Conservation (phyloP, 1,284 basidiomycete genomes). For the Sporisorium sorghi region DNA sequence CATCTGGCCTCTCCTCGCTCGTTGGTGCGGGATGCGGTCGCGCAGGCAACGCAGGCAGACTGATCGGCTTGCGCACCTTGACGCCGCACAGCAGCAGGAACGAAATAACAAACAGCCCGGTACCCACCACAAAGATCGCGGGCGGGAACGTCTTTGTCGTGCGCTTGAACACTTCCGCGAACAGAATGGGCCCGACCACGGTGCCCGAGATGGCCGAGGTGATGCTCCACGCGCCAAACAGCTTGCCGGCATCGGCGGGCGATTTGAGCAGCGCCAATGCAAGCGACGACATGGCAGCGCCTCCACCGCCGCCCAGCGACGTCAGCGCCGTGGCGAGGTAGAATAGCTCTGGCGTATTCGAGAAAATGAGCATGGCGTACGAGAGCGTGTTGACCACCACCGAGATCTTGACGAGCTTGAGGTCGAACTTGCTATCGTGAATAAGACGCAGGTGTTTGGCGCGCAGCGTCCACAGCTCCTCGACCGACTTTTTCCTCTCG, state of each 20-base stretch:
- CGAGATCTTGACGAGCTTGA: slow-evolving; percentile 50
- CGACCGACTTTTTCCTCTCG: slow-evolving; percentile 44
- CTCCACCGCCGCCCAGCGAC: slow-evolving; percentile 56
- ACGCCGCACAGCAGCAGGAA: slow-evolving; percentile 42
- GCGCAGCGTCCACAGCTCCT: slow-evolving; percentile 64
- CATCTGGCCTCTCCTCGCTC: neutral
- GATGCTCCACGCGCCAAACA: slow-evolving; percentile 67
- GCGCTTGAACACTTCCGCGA: slow-evolving; percentile 53
- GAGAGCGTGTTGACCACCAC: slow-evolving; percentile 35
- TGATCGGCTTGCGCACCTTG: slow-evolving; percentile 54
- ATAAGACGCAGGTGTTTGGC: slow-evolving; percentile 64
- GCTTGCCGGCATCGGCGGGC: slow-evolving; percentile 62
- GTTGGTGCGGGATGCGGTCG: slow-evolving; percentile 28
- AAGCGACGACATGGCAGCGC: slow-evolving; percentile 65
- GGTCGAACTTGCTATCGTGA: slow-evolving; percentile 67
- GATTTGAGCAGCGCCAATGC: slow-evolving; percentile 61
- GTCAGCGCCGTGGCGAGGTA: slow-evolving; percentile 49
- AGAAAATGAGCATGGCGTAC: slow-evolving; percentile 42
- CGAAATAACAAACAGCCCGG: slow-evolving; percentile 40
- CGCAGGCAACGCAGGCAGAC: slow-evolving; percentile 53
- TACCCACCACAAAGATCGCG: slow-evolving; percentile 57
- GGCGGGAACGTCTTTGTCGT: slow-evolving; percentile 49
- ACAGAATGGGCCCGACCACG: slow-evolving; percentile 63
- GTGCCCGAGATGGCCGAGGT: slow-evolving; percentile 57
- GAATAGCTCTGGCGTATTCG: slow-evolving; percentile 35